Evolutionary conservation across 345 rosid species (phyloP).

Genomic region (Citrus glauca): DNA sequence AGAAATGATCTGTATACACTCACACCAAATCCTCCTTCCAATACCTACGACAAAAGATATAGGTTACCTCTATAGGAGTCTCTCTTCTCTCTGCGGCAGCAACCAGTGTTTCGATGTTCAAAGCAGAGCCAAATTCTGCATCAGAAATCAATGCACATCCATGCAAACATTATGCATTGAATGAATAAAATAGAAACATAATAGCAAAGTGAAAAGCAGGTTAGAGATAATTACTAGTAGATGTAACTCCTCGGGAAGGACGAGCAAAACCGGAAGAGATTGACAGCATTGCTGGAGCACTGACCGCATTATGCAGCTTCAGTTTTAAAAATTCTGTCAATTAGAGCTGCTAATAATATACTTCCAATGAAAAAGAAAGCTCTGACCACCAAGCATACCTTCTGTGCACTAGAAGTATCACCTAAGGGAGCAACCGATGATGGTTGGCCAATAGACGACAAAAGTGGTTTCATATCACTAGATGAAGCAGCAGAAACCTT

Average conservation of each 20-base stretch:
- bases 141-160: conserved; percentile 1
- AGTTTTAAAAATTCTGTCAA: conserved; percentile 6
- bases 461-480: conserved; percentile 41
- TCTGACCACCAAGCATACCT: conserved; percentile 37
- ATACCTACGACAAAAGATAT: neutral
- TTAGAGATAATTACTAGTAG: conserved; percentile 59
- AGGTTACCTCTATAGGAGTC: conserved; percentile 74
- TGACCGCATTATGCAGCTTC: conserved; percentile 38
- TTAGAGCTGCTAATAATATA: neutral
- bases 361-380: neutral
- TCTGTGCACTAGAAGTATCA: conserved; percentile 54
- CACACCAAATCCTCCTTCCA: neutral
- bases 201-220: neutral
- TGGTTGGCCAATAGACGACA: conserved; percentile 38
- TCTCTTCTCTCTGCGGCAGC: conserved; percentile 98
- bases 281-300: conserved; percentile 43
- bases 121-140: conserved; percentile 93
- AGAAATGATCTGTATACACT: neutral
- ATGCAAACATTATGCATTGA: neutral
- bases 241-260: conserved; percentile 59
- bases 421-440: conserved; percentile 31
- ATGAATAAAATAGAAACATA: conserved; percentile 3
- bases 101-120: conserved; percentile 92
- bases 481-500: conserved; percentile 34
- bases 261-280: conserved; percentile 61